Evolutionary conservation across 441 rosid species (phyloP).

Genomic region (Populus tomentosa): DNA sequence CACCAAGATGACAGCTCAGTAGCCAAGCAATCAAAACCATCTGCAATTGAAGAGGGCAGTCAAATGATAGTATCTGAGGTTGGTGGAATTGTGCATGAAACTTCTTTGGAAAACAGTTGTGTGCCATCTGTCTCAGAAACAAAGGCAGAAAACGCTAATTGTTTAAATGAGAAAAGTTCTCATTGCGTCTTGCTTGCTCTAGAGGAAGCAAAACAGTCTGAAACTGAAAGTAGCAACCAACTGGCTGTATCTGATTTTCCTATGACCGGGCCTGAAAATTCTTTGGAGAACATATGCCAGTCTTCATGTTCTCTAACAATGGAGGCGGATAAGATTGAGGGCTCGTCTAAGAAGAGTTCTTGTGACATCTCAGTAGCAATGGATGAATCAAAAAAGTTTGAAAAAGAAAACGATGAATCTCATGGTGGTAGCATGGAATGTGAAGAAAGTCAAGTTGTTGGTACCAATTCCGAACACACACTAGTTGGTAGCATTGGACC

Average conservation of each 20-base stretch:
- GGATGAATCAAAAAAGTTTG: not conserved
- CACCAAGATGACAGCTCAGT: not conserved
- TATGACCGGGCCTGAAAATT: not conserved
- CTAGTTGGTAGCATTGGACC: not conserved
- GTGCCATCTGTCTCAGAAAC: not conserved
- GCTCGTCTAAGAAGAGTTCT: slow-evolving; percentile 6
- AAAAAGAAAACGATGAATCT: slow-evolving; percentile 6
- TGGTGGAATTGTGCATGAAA: slow-evolving; percentile 1
- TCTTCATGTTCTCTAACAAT: not conserved
- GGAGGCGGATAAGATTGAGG: not conserved
- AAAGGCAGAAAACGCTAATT: not conserved
- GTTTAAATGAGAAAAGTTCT: not conserved
- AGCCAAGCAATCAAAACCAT: slow-evolving; percentile 2
- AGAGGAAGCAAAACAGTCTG: not conserved
- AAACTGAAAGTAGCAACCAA: not conserved
- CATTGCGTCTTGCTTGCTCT: not conserved
- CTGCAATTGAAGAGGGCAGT: not conserved
- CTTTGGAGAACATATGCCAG: not conserved
- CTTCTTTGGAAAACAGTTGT: not conserved
- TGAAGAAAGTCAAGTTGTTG: slow-evolving; percentile 1
- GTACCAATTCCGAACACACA: too few species aligned
- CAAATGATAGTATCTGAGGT: not conserved
- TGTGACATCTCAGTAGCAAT: not conserved
- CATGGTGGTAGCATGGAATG: not conserved
- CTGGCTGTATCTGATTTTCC: not conserved